Conservation (phyloP, 1,284 basidiomycete genomes). For the Leccinum angustisporum region DNA sequence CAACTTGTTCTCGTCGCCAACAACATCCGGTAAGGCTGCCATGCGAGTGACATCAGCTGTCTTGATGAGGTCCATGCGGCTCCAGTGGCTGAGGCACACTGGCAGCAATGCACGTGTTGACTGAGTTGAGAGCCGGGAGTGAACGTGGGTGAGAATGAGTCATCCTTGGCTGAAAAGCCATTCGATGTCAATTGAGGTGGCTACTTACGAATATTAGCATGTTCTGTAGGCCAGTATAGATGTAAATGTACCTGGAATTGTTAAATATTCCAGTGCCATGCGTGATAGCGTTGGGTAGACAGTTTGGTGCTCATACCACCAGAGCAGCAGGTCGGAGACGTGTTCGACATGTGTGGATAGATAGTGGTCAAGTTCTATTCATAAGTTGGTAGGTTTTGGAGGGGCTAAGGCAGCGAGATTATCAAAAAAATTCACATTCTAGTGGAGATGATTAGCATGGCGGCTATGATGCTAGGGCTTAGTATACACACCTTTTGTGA, state of each 20-base stretch:
- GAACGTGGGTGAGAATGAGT: constrained; percentile 21
- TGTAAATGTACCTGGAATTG: neutral
- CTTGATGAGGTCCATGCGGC: constrained; percentile 13
- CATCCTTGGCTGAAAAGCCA: constrained; percentile 28
- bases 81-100: constrained; percentile 31
- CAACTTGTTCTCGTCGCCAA: neutral
- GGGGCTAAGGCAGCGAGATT: neutral
- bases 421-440: neutral
- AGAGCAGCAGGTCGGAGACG: neutral
- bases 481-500: no score
- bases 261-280: neutral
- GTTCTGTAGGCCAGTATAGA: neutral
- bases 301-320: neutral
- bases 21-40: neutral
- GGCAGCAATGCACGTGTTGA: constrained; percentile 23
- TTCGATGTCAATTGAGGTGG: constrained; percentile 30
- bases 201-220: constrained; percentile 10
- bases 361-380: neutral
- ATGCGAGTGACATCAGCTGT: constrained; percentile 14
- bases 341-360: neutral
- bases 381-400: neutral
- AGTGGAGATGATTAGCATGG: neutral
- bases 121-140: constrained; percentile 20
- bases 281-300: neutral
- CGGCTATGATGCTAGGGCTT: no score